Evolutionary conservation across 345 rosid genomes (phyloP), one percentile per base, ranked within the genome.

Genomic region (Punica granatum): DNA sequence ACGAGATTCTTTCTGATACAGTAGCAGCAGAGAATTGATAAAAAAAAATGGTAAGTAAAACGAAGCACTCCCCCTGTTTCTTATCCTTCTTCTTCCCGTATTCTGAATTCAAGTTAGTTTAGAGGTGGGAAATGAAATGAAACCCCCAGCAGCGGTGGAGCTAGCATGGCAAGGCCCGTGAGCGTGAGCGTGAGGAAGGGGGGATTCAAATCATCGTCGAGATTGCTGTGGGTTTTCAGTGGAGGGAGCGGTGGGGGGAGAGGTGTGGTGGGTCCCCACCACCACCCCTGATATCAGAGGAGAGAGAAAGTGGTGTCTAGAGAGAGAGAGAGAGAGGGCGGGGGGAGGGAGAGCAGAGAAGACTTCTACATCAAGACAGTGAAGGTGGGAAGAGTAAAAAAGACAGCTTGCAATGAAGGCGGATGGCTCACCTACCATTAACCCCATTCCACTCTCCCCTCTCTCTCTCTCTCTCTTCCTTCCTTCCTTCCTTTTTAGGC

Each of bases 401-500:
- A 71, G 70, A 71, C 89, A 87, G 89, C 92, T 85, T 80, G 92
- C 90, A 81, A 73, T 83, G 89, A 85, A 73, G 82, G 36, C 60
- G 69, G 75, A 70, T 37, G 56, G 83, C 79, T 78, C 77, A 82
- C 92, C 64, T 81, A 77, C 89, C 65, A 56, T 26, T 78, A 28
- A 26, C 35, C 32, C 1, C 61, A 43, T 16, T 42, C 58, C 35
- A 46, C 11, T 30, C 18, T 51, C 61, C 65, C 5, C 34, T 46
- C 18, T 6, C 25, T 36, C n/a, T 30, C 60, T 36, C 42, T 13
- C 37, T 8, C 60, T 19, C 71, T 51, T 39, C 59, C 33, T 64
- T 62, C 13, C 37, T 62, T 61, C 23, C 46, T 15, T 36, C 70
- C n/a, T 15, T 34, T 41, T 60, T 54, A 13, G 28, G 31, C 37